These are phyloP conservation scores for Ophiorrhiza pumila DNA, from an alignment of 257 asterid genomes.

Conservation along the genomic window DNA sequence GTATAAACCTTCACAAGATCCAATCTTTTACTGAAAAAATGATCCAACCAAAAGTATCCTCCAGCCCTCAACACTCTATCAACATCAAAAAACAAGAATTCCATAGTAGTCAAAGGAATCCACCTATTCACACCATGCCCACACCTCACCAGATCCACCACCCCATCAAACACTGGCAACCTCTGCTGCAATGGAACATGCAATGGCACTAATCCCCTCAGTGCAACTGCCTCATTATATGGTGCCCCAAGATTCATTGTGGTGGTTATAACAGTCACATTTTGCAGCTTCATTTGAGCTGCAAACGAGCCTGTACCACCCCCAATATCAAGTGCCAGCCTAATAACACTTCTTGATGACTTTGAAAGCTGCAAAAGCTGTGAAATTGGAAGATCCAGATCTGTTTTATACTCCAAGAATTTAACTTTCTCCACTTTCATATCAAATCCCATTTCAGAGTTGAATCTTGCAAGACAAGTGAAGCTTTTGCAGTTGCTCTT, in stretches of 20 bases:
- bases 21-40: constrained; percentile 66
- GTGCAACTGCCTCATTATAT: constrained; percentile 71
- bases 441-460: constrained; percentile 75
- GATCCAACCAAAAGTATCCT: constrained; percentile 81
- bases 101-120: constrained; percentile 71
- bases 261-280: constrained; percentile 77
- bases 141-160: constrained; percentile 84
- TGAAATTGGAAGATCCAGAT: constrained; percentile 81
- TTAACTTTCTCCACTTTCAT: constrained; percentile 60
- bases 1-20: constrained; percentile 82
- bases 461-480: constrained; percentile 56
- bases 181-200: constrained; percentile 95
- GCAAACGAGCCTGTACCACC: constrained; percentile 96
- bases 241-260: constrained; percentile 93
- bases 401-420: constrained; percentile 55
- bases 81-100: constrained; percentile 79
- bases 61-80: constrained; percentile 93
- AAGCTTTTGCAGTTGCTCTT: constrained; percentile 62
- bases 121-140: constrained; percentile 92
- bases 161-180: constrained; percentile 88
- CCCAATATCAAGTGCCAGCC: constrained; percentile 77
- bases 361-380: constrained; percentile 65
- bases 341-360: constrained; percentile 42
- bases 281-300: constrained; percentile 83
- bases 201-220: constrained; percentile 80